Evolutionary conservation across 2,329 filamentous ascomycete genomes (phyloP), one percentile per base, ranked within the genome.

Genomic region (Pochonia chlamydosporia): DNA sequence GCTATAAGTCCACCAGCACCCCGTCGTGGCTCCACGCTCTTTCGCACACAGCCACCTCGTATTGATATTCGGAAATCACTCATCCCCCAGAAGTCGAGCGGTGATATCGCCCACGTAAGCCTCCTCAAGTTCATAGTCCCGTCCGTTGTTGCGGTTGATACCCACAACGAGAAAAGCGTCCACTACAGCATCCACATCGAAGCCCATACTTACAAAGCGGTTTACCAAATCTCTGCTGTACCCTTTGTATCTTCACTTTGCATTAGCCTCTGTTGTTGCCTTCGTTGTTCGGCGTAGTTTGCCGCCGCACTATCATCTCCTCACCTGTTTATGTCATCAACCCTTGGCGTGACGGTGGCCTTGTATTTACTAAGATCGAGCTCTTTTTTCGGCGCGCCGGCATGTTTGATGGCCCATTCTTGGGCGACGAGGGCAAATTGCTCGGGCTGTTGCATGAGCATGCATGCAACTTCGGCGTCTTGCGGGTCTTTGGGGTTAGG

Each of bases 401-500:
- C 93, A 64, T 91, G 81, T 56, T 81, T 78, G 39, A 95, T 81
- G 3, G 93, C 89, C 93, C 93, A 99, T 55, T 96, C 87, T 52
- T 90, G 82, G 1, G 93, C 93, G 54, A 87, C 85, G 53, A 82
- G 77, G 46, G 87, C 82, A 60, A 96, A 97, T 48, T 83, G 81
- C 41, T 87, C 81, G 0, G 89, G 89, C 40, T 87, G 79, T 3
- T 84, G 79, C 50, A 95, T 75, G 60, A 97, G 76, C 89, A 96
- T 95, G 59, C 79, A 82, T 21, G 93, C 93, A 1, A 97, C 93
- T 65, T 96, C 89, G 33, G 91, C 91, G 61, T 99, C 93, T 71
- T 99, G 93, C 0, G 93, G 93, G 56, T 99, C 93, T 59, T 92
- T 95, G 0, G 93, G 92, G 65, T 99, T 95, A 3, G 93, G 93